Evolutionary conservation across 108 stramenopile species (phyloP), one percentile per base, ranked within the genome.

Genomic region (Skeletonema tropicum): DNA sequence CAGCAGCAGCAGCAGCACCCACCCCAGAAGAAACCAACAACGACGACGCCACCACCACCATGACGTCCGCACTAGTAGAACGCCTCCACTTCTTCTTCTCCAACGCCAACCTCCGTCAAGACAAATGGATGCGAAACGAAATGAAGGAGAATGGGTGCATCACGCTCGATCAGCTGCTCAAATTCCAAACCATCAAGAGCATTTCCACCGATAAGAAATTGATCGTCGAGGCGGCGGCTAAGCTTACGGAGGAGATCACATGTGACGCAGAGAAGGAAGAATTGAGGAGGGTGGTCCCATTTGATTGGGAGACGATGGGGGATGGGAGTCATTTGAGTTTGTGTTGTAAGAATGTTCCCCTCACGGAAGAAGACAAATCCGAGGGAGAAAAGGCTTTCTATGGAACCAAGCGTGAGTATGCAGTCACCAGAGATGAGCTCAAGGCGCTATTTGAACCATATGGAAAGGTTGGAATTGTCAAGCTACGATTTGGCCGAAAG

Each of bases 81-180:
- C 91, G 93, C 41, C 86, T 96, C 61, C 60, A 65, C 74, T 96
- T 96, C 87, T 96, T 96, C 88, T 96, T 96, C 79, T 87, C 89
- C 26, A 88, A 94, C 73, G 92, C 93, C 74, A 96, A 96, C 68
- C 73, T 94, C 39, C 89, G 93, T 45, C 86, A 85, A 68, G 95
- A 96, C 69, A 68, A 70, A 60, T 96, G 92, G 84, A 90, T 96
- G 80, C 90, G 92, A 33, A 80, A 79, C 55, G 76, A 84, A 17
- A 70, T 95, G 46, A 67, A 82, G 64, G 74, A 81, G 11, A 62
- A 57, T 52, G 74, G 83, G 60, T 57, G 42, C 41, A 72, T 96
- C 69, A 66, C 86, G 17, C 83, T 94, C 38, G 90, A 90, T 0
- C 21, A 66, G 11, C 70, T 96, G 36, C 65, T 96, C 26, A 61